Evolutionary conservation across 306 rosid species (phyloP), one percentile per base, ranked within the genome.

Genomic region (Begonia loranthoides): DNA sequence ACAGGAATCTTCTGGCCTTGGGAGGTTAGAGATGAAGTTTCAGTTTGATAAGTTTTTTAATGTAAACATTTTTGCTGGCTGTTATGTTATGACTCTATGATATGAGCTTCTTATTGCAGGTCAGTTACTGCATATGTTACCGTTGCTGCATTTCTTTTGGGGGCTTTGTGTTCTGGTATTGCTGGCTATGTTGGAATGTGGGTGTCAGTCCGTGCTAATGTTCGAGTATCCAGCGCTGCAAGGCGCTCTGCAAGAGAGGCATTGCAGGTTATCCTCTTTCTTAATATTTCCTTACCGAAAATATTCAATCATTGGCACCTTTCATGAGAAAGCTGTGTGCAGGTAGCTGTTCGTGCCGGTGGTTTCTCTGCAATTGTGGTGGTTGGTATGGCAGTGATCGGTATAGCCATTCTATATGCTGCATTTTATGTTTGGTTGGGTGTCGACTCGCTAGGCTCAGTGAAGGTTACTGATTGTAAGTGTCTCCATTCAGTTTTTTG

Each of bases 151-250:
- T 90, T 90, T 81, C 95, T 90, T 66, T 66, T 90, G 71, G 97
- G 95, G 59, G 95, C 97, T 59, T 52, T 90, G 65, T 90, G 97
- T 61, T 90, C 97, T 15, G 97, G 95, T 68, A 41, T 74, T 73
- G 95, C 97, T 12, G 97, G 97, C 72, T 90, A 90, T 72, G 95
- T 82, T 41, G 97, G 97, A 49, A 90, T 90, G 95, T 90, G 97
- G 97, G 97, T 90, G 43, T 90, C 97, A 39, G 97, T 90, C 69
- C 95, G 97, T 68, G 97, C 97, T 55, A 90, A 90, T 71, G 97
- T 90, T 56, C 73, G 97, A 66, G 97, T 90, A 57, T 85, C 97
- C 68, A 90, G 94, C 74, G 95, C 95, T 58, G 97, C 97, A 5
- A 82, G 97, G 49, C 82, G 97, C 66, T 90, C 97, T 72, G 84